Evolutionary conservation across 768 basidiomycete genomes (phyloP), one percentile per base, ranked within the genome.

Genomic region (Podaxis sp.): DNA sequence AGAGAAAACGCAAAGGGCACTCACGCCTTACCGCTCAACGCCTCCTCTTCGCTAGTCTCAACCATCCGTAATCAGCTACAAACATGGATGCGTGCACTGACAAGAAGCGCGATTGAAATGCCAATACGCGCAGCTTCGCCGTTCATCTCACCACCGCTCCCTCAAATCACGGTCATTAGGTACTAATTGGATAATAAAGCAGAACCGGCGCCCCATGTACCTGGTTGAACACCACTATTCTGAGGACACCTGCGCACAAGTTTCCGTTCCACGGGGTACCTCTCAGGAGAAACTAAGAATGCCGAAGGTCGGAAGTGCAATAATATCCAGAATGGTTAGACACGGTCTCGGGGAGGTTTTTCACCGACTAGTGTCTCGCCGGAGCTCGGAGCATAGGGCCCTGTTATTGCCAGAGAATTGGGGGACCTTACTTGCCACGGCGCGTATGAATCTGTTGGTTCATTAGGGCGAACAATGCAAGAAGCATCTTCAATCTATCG

Each of bases 131-230:
- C 46, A 46, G 37, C 35, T n/a, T 50, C 32, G 23, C 46, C 18
- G 35, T 50, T 57, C 55, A 57, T 47, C 44, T 57, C 27, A 5
- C 54, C 32, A 38, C 46, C 56, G 47, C n/a, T 6, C 35, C 50
- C 56, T 25, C 16, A 16, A 44, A 48, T 50, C 18, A 46, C 55
- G 44, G 18, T 47, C 11, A 7, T 50, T 50, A 36, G 32, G 47
- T 28, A 36, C n/a, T 42, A 9, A 21, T 52, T 53, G 51, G 37
- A 28, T 53, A 53, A 59, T 18, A n/a, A 27, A 59, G 27, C 9
- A 59, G 32, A 27, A 18, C 9, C 42, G 55, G n/a, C 23, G n/a
- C 56, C 32, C 56, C 56, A 57, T 57, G 13, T 16, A n/a, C 56
- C 56, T 48, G 40, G 38, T n/a, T 53, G 28, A 14, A 44, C 6